phyloP scores from a whole-genome alignment of 805 yeast genomes.

The Yarrowia alimentaria region DNA sequence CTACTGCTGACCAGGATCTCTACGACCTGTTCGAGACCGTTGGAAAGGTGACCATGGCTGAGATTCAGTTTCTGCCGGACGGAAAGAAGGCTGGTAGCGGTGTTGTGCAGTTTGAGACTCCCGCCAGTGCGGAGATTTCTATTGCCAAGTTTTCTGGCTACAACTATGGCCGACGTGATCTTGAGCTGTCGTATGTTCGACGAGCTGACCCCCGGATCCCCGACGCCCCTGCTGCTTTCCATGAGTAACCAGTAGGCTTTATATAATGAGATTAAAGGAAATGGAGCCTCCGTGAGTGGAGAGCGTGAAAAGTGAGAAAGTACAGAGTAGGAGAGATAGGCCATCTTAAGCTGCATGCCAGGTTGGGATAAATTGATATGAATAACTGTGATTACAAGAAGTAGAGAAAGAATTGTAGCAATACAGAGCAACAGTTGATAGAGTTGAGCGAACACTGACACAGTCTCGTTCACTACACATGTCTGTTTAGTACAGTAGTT shows the following conservation, averaged over 20 bases:
- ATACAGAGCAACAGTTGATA: too few relatives aligned
- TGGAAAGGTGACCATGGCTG: slow-evolving; percentile 74
- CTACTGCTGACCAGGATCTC: slow-evolving; percentile 82
- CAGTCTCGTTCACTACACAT: too few relatives aligned
- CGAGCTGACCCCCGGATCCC: slow-evolving; percentile 22
- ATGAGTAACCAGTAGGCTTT: slow-evolving; percentile 13
- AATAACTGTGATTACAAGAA: neutral
- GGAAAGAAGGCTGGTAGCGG: slow-evolving; percentile 81
- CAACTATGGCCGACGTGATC: slow-evolving; percentile 77
- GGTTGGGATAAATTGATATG: slow-evolving; percentile 22
- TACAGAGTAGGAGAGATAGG: slow-evolving; percentile 26
- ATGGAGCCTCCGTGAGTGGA: slow-evolving; percentile 25
- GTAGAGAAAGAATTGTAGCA: too few relatives aligned
- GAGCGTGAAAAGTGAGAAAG: slow-evolving; percentile 23
- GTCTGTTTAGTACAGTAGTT: too few relatives aligned
- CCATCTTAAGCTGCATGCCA: slow-evolving; percentile 25
- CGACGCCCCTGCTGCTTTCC: slow-evolving; percentile 26
- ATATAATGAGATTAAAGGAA: slow-evolving; percentile 27
- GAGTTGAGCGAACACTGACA: too few relatives aligned
- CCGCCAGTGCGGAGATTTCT: slow-evolving; percentile 69
- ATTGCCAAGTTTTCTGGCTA: slow-evolving; percentile 73
- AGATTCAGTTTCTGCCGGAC: slow-evolving; percentile 57
- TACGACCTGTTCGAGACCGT: slow-evolving; percentile 81
- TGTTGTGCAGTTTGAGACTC: slow-evolving; percentile 71
- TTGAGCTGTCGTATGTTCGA: slow-evolving; percentile 65